A percentile compares a stretch with the other conserved stretches of the same genome.
These are phyloP conservation scores for Geotrichum cucujoidarum DNA, from an alignment of 1,139 yeast genomes.

Conservation along the genomic window DNA sequence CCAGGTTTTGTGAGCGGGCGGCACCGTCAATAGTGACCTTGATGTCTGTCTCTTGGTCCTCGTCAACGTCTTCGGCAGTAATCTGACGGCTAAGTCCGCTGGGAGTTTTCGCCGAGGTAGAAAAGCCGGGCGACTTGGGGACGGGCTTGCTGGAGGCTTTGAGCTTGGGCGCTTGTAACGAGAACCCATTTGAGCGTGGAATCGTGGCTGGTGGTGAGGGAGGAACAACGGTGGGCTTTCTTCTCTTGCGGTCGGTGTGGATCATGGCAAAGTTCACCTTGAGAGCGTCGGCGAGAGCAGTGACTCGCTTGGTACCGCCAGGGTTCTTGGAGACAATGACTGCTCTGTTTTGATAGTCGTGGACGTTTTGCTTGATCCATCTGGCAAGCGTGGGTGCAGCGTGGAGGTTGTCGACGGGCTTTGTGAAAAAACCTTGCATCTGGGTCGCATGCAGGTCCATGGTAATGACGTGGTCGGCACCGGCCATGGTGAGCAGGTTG, in stretches of 20 bases:
- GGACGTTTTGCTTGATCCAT: constrained; percentile 90
- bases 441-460: constrained; percentile 98
- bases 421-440: constrained; percentile 97
- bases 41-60: constrained; percentile 54
- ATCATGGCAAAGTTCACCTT: constrained; percentile 98
- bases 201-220: neutral
- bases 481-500: constrained; percentile 91
- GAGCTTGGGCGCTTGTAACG: neutral
- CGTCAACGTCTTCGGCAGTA: constrained; percentile 19
- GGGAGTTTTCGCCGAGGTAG: constrained; percentile 10
- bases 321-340: constrained; percentile 94
- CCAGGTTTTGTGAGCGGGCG: neutral
- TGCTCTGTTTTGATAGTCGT: constrained; percentile 76
- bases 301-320: constrained; percentile 96
- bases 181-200: neutral
- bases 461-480: constrained; percentile 96
- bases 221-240: constrained; percentile 38
- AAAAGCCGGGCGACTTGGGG: neutral
- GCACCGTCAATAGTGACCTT: constrained; percentile 18
- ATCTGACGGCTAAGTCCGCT: constrained; percentile 13
- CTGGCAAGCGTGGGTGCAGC: constrained; percentile 96
- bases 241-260: constrained; percentile 93
- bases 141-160: constrained; percentile 1
- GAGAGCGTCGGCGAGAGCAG: constrained; percentile 91
- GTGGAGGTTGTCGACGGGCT: constrained; percentile 92